Evolutionary conservation across 73 alveolate species (phyloP), one percentile per base, ranked within the genome.

Genomic region (Paramecium pentaurelia): DNA sequence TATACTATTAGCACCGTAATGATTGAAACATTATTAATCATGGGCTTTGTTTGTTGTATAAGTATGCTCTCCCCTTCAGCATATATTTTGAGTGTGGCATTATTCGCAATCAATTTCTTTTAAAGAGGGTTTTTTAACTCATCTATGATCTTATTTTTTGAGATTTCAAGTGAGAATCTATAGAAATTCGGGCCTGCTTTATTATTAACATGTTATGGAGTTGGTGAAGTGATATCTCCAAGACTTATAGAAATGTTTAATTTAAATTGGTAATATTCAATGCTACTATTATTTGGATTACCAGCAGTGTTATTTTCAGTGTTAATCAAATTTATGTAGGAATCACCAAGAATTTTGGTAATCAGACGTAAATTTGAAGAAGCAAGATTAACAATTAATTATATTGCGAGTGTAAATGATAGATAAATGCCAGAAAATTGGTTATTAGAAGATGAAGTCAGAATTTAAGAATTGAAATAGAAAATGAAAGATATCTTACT

Each of bases 381-480:
- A 2, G 88, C 88, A 37, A 75, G 60, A 75, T n/a, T 22, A 18
- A 20, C 49, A 12, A 75, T 75, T 18, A 30, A 75, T 34, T 75
- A 75, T 22, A 75, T 75, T 75, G 42, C 60, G 0, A 40, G 38
- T 37, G 88, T 75, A 75, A 75, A 75, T 36, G 58, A 45, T 7
- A 75, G 88, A 20, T 6, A 30, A 34, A 75, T 75, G 88, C 88
- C 88, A 2, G 88, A 75, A 75, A 75, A 75, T 40, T 75, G 88
- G 88, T 1, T 75, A 32, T 75, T 75, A 14, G 88, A 75, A 75
- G 88, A 75, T 75, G 88, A 75, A 38, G 88, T 40, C 34, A 30
- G 60, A 12, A 75, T 75, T 75, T 9, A 37, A 37, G 88, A 75
- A 10, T 75, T 75, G 36, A 75, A 75, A 38, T 58, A 75, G 3